These are phyloP conservation scores for Amylostereum chailletii DNA, from an alignment of 1,284 basidiomycete species.

Conservation along the genomic window DNA sequence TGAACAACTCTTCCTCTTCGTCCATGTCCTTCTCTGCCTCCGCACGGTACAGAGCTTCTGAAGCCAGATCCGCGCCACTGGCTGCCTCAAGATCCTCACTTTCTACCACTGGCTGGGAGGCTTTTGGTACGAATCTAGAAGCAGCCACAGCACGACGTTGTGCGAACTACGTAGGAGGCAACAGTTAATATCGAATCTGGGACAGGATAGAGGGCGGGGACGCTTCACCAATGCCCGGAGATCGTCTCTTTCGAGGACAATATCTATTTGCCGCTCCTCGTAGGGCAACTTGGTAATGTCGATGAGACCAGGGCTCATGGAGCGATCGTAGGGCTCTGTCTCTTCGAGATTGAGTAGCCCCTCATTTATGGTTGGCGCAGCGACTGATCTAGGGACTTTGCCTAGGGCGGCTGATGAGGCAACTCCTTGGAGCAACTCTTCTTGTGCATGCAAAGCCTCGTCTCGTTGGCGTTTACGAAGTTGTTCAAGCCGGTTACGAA, in stretches of 20 bases:
- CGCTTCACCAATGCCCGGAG: conserved; percentile 51
- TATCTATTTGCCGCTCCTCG: conserved; percentile 75
- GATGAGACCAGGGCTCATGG: conserved; percentile 74
- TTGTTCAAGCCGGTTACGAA: conserved; percentile 92
- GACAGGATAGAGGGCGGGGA: conserved; percentile 9
- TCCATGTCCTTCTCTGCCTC: conserved; percentile 90
- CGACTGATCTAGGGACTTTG: conserved; percentile 25
- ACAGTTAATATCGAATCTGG: conserved; percentile 5
- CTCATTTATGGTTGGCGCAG: conserved; percentile 28
- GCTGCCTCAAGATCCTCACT: conserved; percentile 40
- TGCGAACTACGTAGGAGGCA: conserved; percentile 43
- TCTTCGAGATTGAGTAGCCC: conserved; percentile 43
- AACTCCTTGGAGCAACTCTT: conserved; percentile 82
- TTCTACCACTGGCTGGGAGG: conserved; percentile 41
- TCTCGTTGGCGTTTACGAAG: conserved; percentile 92
- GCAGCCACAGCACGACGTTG: conserved; percentile 72
- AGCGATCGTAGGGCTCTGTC: conserved; percentile 68
- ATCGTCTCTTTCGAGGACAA: conserved; percentile 65
- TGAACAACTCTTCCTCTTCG: conserved; percentile 92
- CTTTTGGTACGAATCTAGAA: conserved; percentile 79
- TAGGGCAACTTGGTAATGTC: conserved; percentile 62
- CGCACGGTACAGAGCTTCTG: conserved; percentile 79
- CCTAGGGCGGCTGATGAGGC: conserved; percentile 44
- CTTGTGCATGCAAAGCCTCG: conserved; percentile 87
- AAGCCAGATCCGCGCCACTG: conserved; percentile 71